Conservation (phyloP, 108 stramenopile genomes). For the Schizochytrium sp. region DNA sequence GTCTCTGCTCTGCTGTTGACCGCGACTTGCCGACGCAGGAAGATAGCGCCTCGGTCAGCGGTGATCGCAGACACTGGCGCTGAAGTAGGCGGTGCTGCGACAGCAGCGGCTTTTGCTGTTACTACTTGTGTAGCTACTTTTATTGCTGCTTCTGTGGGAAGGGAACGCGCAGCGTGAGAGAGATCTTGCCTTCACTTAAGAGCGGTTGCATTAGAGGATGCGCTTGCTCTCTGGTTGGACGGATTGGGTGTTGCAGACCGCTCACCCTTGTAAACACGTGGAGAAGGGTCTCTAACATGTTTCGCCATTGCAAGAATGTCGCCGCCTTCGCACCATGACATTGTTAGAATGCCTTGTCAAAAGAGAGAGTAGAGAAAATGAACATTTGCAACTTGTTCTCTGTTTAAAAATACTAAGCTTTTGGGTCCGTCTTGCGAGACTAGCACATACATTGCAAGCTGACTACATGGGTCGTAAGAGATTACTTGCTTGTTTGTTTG, state of each 20-base stretch:
- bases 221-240: not conserved
- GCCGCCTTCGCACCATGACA: not conserved
- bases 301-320: constrained; percentile 11
- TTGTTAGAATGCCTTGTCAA: not conserved
- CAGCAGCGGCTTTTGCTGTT: not conserved
- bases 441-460: not conserved
- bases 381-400: not conserved
- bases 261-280: not conserved
- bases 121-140: not conserved
- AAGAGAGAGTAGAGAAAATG: not conserved
- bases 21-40: constrained; percentile 3
- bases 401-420: not conserved
- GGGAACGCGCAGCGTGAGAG: not conserved
- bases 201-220: not conserved
- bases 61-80: constrained; percentile 4
- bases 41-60: constrained; percentile 7
- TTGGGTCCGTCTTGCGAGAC: not conserved
- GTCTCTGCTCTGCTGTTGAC: not conserved
- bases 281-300: not conserved
- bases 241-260: not conserved
- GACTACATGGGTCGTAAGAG: not conserved
- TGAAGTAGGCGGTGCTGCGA: not conserved
- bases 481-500: not conserved
- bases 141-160: not conserved
- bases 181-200: not conserved